These are phyloP conservation scores for Mucor mucedo DNA, from an alignment of 371 early-diverging fungal genomes.

Conservation along the genomic window DNA sequence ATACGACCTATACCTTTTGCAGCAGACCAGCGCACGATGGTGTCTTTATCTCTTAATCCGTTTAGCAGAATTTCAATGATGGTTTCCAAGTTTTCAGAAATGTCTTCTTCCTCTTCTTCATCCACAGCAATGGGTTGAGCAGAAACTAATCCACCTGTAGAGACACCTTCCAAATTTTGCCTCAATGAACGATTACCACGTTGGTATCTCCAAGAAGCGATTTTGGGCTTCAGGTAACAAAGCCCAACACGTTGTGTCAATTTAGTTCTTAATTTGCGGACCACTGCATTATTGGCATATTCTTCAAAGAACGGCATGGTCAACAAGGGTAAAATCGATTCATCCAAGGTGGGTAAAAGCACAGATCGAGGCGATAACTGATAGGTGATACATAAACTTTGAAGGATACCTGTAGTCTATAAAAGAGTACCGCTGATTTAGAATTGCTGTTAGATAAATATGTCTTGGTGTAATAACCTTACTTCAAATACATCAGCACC, in stretches of 20 bases:
- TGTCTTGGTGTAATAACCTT: slow-evolving; percentile 1
- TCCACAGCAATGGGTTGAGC: slow-evolving; percentile 27
- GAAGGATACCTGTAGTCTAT: slow-evolving; percentile 65
- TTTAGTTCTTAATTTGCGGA: slow-evolving; percentile 83
- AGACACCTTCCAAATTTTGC: slow-evolving; percentile 44
- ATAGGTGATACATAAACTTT: slow-evolving; percentile 71
- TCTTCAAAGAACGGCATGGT: slow-evolving; percentile 57
- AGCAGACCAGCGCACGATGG: slow-evolving; percentile 94
- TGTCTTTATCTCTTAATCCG: slow-evolving; percentile 89
- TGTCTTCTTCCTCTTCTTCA: slow-evolving; percentile 62
- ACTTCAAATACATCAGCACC: slow-evolving; percentile 58
- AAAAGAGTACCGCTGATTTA: neutral
- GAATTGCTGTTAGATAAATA: neutral
- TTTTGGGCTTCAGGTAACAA: slow-evolving; percentile 70
- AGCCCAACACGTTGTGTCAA: slow-evolving; percentile 84
- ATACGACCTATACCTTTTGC: slow-evolving; percentile 95
- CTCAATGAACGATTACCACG: slow-evolving; percentile 63
- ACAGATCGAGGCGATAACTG: slow-evolving; percentile 70
- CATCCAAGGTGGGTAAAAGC: slow-evolving; percentile 62
- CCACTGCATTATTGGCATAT: slow-evolving; percentile 69
- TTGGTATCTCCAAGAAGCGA: slow-evolving; percentile 81
- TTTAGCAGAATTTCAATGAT: slow-evolving; percentile 82
- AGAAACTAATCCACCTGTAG: neutral
- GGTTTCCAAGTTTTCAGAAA: slow-evolving; percentile 76
- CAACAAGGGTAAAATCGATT: slow-evolving; percentile 57